A percentile compares a stretch with the other conserved stretches of the same genome.
Evolutionary conservation across 78 protist genomes (phyloP).

Genomic region (Dictyostelium capitatum): DNA sequence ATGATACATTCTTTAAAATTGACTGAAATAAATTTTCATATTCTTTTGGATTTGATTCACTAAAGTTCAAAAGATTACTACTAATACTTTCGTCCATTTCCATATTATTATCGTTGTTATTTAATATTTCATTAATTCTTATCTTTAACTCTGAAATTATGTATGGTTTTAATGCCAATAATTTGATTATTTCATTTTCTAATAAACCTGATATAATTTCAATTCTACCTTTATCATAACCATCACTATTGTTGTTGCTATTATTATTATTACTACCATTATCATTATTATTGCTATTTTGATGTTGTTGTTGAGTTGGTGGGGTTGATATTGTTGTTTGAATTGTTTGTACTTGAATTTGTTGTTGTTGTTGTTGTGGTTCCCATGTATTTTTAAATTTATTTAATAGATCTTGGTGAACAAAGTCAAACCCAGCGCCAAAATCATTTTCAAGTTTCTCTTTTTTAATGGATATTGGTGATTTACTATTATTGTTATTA

Average conservation of each 20-base stretch:
- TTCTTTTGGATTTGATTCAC: neutral
- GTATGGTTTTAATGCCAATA: neutral
- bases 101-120: too few species aligned
- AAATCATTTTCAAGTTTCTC: neutral
- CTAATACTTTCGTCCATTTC: too few species aligned
- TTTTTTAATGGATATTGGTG: neutral
- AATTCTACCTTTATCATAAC: neutral
- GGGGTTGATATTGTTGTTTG: neutral
- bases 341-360: neutral
- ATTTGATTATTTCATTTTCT: conserved; percentile 6
- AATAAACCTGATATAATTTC: neutral
- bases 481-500: conserved; percentile 14
- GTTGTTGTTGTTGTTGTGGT: neutral
- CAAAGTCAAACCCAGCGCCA: neutral
- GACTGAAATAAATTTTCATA: neutral
- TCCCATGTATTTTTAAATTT: neutral
- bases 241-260: neutral
- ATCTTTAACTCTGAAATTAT: neutral
- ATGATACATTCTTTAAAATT: neutral
- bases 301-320: neutral
- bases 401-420: conserved; percentile 4
- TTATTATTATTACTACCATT: neutral
- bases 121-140: neutral
- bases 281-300: conserved; percentile 29
- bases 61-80: neutral